Base-by-base conservation (phyloP, 2,329 filamentous ascomycete species). In the Chaetomiaceae sp. region DNA sequence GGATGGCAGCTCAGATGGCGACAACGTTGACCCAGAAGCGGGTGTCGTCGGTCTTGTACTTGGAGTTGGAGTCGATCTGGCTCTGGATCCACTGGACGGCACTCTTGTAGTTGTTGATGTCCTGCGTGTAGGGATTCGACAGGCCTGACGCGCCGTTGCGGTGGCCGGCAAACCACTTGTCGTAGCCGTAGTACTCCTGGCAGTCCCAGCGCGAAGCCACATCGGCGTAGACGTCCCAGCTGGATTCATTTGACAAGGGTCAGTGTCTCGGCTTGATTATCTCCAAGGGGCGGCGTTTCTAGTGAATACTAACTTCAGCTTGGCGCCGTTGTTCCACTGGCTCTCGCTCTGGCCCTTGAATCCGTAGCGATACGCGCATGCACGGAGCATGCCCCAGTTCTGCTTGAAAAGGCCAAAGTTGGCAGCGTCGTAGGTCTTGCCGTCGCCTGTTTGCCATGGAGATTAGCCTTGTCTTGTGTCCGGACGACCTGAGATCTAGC, bases 381-480 rank as follows among this genome's bases (percentile, higher is more conserved):
- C 42, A 6, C 42, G 42, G 19, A 44, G 30, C 31, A 44, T 34
- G 42, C 42, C 42, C 42, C 42, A 44, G 31, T 44, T 44, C 31
- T 44, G 42, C 42, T 44, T 44, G 31, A 44, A 44, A 31, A 44
- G 30, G 19, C 42, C 42, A 16, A 44, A 44, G 42, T 44, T 44
- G 30, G 42, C 42, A 10, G 42, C 42, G 7, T 44, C 42, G 9
- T 12, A 10, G 2, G 42, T 35, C 9, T 44, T 44, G 31, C 13
- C 20, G 31, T 44, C 42, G 8, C 42, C 42, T 44, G 30, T 16
- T 27, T n/a, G n/a, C n/a, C n/a, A n/a, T n/a, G n/a, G n/a, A n/a
- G 2, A 27, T 27, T 27, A 27, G 25, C 25, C 25, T 6, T 7
- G 25, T 27, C 3, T 27, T 10, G 6, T n/a, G n/a, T n/a, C n/a